phyloP scores from a whole-genome alignment of 73 alveolate genomes.

The Symbiodinium natans region DNA sequence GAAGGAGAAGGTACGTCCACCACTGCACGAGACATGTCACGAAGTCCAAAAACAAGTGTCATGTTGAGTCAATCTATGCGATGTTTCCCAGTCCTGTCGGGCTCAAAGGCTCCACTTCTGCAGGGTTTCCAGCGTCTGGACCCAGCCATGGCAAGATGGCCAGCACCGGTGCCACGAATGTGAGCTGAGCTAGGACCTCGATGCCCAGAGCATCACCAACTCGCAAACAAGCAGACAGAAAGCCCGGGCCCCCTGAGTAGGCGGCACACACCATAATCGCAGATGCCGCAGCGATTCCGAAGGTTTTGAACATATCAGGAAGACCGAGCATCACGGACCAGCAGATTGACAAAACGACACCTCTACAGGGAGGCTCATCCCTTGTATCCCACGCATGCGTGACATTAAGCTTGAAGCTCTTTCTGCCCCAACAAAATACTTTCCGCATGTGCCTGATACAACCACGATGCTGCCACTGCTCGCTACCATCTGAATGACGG shows the following conservation, averaged over 20 bases:
- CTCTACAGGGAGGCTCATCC: not conserved
- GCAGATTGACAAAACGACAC: conserved; percentile 55
- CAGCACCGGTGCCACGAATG: conserved; percentile 78
- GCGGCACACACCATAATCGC: conserved; percentile 73
- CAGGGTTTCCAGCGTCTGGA: conserved; percentile 50
- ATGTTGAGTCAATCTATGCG: too few species aligned
- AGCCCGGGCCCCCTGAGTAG: not conserved
- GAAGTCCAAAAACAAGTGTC: too few species aligned
- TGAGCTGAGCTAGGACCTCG: conserved; percentile 75
- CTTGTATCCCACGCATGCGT: not conserved
- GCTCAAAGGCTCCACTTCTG: conserved; percentile 58
- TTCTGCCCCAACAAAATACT: not conserved
- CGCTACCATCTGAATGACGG: conserved; percentile 54
- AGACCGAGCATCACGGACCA: conserved; percentile 89
- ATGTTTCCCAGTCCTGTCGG: conserved; percentile 14
- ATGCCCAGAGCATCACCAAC: not conserved
- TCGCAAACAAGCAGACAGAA: not conserved
- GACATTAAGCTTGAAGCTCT: not conserved
- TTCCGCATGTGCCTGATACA: conserved; percentile 21
- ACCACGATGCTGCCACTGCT: conserved; percentile 63
- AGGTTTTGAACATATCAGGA: conserved; percentile 78
- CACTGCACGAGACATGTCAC: too few species aligned
- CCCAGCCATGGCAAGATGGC: conserved; percentile 86
- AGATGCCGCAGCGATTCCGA: conserved; percentile 70
- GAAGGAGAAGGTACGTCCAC: too few species aligned